A percentile compares a stretch with the other conserved stretches of the same genome.
Conservation (phyloP, 306 rosid genomes). For the Ormosia emarginata region DNA sequence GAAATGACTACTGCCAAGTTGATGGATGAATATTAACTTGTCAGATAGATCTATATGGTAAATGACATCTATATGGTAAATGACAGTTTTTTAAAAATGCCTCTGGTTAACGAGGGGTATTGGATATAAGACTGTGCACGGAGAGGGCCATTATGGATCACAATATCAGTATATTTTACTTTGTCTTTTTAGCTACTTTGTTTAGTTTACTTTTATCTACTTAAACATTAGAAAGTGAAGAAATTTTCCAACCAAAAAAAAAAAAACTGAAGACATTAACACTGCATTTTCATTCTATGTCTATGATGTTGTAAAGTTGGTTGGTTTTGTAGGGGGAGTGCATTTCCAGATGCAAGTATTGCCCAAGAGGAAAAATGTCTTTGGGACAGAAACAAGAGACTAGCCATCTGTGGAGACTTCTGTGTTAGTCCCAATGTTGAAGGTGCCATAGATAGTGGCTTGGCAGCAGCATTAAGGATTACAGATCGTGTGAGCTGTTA, state of each 20-base stretch:
- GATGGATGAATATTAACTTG: background rate
- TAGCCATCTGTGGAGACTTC: slow-evolving; percentile 86
- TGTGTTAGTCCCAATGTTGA: slow-evolving; percentile 86
- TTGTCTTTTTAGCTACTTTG: background rate
- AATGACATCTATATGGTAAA: background rate
- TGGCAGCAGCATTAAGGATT: slow-evolving; percentile 80
- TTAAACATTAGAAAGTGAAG: background rate
- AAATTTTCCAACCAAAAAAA: background rate
- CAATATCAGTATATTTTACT: background rate
- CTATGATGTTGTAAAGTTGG: background rate
- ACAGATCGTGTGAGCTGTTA: slow-evolving; percentile 44
- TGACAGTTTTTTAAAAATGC: background rate
- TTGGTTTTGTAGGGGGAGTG: slow-evolving; percentile 72
- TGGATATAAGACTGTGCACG: background rate
- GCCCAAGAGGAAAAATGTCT: slow-evolving; percentile 74
- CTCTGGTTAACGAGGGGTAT: background rate
- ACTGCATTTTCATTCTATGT: background rate
- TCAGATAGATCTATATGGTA: background rate
- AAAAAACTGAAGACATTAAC: background rate
- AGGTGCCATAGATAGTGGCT: slow-evolving; percentile 83
- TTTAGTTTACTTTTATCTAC: background rate
- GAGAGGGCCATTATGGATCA: background rate
- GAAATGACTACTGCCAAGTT: background rate
- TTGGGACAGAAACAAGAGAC: slow-evolving; percentile 71
- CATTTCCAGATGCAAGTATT: slow-evolving; percentile 76